A percentile compares a stretch with the other conserved stretches of the same genome.
phyloP scores from a whole-genome alignment of 176 grass and related monocot species.

The Stipa capillata region DNA sequence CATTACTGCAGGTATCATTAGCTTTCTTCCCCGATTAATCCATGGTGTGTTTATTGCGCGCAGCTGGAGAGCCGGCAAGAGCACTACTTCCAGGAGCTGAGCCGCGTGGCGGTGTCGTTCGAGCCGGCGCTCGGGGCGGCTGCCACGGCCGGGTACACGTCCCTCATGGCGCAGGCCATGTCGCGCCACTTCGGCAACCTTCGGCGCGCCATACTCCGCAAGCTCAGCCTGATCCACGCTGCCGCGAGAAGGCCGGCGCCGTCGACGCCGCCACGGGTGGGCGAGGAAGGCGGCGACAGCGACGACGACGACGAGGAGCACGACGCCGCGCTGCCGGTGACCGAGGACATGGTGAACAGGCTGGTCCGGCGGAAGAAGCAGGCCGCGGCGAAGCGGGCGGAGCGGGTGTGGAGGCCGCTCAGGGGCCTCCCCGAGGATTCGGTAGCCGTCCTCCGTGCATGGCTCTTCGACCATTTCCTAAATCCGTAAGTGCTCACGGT shows the following conservation, averaged over 20 bases:
- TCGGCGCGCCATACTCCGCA: conserved; percentile 60
- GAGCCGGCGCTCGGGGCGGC: conserved; percentile 52
- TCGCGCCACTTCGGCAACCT: conserved; percentile 77
- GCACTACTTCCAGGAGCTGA: conserved; percentile 70
- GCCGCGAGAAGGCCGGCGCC: conserved; percentile 9
- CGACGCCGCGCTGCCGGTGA: not conserved
- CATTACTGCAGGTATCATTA: no score
- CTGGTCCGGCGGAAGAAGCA: conserved; percentile 39
- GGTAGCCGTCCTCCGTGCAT: conserved; percentile 69
- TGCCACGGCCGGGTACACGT: conserved; percentile 59
- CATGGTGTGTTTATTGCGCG: not conserved
- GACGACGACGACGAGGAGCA: not conserved
- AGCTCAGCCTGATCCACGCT: no score
- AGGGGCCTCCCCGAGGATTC: conserved; percentile 78
- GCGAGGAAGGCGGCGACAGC: not conserved
- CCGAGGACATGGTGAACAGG: conserved; percentile 23
- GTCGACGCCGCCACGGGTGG: no score
- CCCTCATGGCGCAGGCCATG: conserved; percentile 86
- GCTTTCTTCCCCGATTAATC: not conserved
- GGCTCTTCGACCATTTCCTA: conserved; percentile 94
- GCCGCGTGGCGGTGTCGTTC: conserved; percentile 56
- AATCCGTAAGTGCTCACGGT: conserved; percentile 64
- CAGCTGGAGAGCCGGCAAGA: conserved; percentile 81
- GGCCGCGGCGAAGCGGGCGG: conserved; percentile 43
- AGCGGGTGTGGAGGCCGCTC: conserved; percentile 67